Conservation (phyloP, 2,329 filamentous ascomycete genomes). For the Sporothrix euskadiensis region DNA sequence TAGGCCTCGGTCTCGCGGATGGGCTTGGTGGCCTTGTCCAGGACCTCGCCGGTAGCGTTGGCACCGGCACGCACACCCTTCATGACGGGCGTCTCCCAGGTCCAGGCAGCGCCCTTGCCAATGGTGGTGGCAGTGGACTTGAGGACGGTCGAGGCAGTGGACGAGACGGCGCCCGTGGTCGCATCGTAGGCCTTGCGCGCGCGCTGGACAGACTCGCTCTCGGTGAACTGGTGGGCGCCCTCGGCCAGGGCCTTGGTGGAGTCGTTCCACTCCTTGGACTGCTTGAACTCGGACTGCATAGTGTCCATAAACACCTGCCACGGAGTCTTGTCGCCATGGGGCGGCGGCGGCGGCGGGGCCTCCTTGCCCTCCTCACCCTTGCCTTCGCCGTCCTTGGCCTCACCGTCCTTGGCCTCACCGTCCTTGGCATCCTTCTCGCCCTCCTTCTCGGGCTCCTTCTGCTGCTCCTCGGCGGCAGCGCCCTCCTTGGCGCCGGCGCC, state of each 20-base stretch:
- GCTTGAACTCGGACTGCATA: slow-evolving; percentile 89
- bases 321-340: slow-evolving; percentile 95
- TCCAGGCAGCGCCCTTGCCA: slow-evolving; percentile 90
- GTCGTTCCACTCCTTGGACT: slow-evolving; percentile 98
- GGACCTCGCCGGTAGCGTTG: slow-evolving; percentile 77
- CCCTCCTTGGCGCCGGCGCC: slow-evolving; percentile 39
- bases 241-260: slow-evolving; percentile 92
- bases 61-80: slow-evolving; percentile 88
- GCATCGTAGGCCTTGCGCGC: slow-evolving; percentile 85
- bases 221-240: slow-evolving; percentile 84
- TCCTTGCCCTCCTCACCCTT: slow-evolving; percentile 53
- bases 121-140: slow-evolving; percentile 84
- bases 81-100: slow-evolving; percentile 92
- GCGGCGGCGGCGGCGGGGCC: slow-evolving; percentile 80
- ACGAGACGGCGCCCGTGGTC: slow-evolving; percentile 78
- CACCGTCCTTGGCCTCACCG: slow-evolving; percentile 49
- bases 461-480: slow-evolving; percentile 38
- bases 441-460: slow-evolving; percentile 38
- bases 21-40: slow-evolving; percentile 94
- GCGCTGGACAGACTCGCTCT: slow-evolving; percentile 86
- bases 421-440: slow-evolving; percentile 44
- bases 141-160: slow-evolving; percentile 74
- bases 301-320: slow-evolving; percentile 99
- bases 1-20: slow-evolving; percentile 93
- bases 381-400: slow-evolving; percentile 50